Evolutionary conservation across 1,284 basidiomycete genomes (phyloP).

Genomic region (Austropuccinia psidii): DNA sequence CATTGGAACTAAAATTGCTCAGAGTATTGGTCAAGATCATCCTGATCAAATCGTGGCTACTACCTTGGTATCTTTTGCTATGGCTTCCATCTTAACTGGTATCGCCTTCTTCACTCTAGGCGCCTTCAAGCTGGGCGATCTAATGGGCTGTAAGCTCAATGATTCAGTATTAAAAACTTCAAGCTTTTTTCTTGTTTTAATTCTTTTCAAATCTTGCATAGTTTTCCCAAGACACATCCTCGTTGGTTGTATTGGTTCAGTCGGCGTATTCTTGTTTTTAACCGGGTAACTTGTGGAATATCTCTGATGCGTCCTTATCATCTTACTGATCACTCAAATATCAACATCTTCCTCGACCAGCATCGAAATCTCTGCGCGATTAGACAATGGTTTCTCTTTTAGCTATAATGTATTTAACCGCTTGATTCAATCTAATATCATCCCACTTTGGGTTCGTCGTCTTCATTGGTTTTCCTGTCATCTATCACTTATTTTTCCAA

Average conservation of each 20-base stretch:
- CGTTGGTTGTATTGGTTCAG: slow-evolving; percentile 91
- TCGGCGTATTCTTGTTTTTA: slow-evolving; percentile 81
- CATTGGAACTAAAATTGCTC: slow-evolving; percentile 67
- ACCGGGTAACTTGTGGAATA: slow-evolving; percentile 57
- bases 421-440: slow-evolving; percentile 44
- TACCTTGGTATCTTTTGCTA: slow-evolving; percentile 77
- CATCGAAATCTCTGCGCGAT: slow-evolving; percentile 69
- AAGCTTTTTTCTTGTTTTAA: not conserved
- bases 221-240: slow-evolving; percentile 92
- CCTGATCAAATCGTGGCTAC: slow-evolving; percentile 71
- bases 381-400: slow-evolving; percentile 69
- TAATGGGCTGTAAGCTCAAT: slow-evolving; percentile 61
- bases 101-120: slow-evolving; percentile 82
- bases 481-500: not conserved
- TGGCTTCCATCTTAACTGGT: slow-evolving; percentile 85
- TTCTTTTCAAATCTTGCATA: slow-evolving; percentile 2
- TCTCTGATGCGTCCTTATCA: not conserved
- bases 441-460: slow-evolving; percentile 25
- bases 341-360: not conserved
- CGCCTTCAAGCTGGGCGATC: slow-evolving; percentile 66
- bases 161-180: no score
- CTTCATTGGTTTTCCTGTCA: not conserved
- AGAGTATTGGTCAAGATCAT: slow-evolving; percentile 64
- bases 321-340: not conserved
- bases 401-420: slow-evolving; percentile 58